Evolutionary conservation across 257 asterid species (phyloP), one percentile per base, ranked within the genome.

Genomic region (Nicotiana sylvestris): DNA sequence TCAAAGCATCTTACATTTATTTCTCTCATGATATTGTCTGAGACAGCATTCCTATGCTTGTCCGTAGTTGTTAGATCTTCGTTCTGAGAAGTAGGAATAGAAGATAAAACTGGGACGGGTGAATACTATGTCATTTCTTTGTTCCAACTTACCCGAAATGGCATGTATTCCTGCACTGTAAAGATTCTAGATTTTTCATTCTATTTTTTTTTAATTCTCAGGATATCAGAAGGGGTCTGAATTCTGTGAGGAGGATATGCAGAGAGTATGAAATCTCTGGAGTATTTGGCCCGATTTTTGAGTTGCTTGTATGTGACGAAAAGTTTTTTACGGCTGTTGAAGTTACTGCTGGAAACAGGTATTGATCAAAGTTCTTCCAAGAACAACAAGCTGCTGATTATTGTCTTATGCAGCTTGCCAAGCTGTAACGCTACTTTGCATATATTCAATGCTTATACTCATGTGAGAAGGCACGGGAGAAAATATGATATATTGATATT

Each of bases 341-440:
- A 90, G 98, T 94, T 81, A 96, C 99, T 88, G 99, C 99, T 86
- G 99, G 98, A 85, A 96, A 93, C 91, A 96, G 99, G 99, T 94
- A 51, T n/a, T 30, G 66, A 53, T 76, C 29, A 51, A 76, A 76
- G 80, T 49, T 76, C 27, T 51, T 56, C 76, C 61, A 69, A 53
- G 67, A 69, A 77, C 83, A 69, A 16, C 64, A 76, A 76, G 64
- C 62, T 74, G 62, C 32, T 27, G 29, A 16, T 51, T 76, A 51
- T 76, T 51, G 80, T 51, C 46, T 76, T 76, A 15, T 76, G 80
- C 65, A 51, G 64, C 80, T 76, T 76, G 80, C 61, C 64, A 51
- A 53, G 80, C 29, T 76, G 53, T 62, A 76, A 51, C 29, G 16
- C 80, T 76, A 46, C 46, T 76, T 27, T 49, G 80, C n/a, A 49